Base-by-base conservation (phyloP, 345 rosid genomes). In the Stellera chamaejasme region DNA sequence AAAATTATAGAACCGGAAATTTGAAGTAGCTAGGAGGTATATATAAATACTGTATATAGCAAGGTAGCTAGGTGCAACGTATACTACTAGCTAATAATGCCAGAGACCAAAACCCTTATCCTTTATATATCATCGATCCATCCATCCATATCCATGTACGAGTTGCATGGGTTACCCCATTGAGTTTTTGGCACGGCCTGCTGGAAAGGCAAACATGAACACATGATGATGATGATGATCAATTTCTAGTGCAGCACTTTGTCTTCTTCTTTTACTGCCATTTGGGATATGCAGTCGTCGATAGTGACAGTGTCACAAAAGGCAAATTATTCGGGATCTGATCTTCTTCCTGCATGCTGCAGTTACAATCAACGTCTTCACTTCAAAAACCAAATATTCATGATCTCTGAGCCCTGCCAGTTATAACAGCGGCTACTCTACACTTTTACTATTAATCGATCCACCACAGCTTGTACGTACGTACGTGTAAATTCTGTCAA, bases 41-140 rank as follows among this genome's bases (percentile, higher is more conserved):
- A n/a, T n/a, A n/a, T n/a, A n/a, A n/a, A n/a, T n/a, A n/a, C n/a
- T n/a, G n/a, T n/a, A n/a, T n/a, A n/a, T n/a, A n/a, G n/a, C 23
- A n/a, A n/a, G 15, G 19, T 7, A 53, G 43, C 32, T n/a, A n/a
- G n/a, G n/a, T n/a, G n/a, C n/a, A n/a, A n/a, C n/a, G n/a, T n/a
- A n/a, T n/a, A n/a, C n/a, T n/a, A n/a, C n/a, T n/a, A n/a, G n/a
- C n/a, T n/a, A 57, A 59, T 50, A 55, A 52, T 66, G 56, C 59
- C 69, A 59, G 59, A 15, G 59, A 63, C 41, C 25, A 46, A 66
- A 54, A 19, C 63, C 27, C 48, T 54, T 49, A 25, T 53, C 26
- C 32, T 0, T 19, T 19, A 19, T 19, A 19, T n/a, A n/a, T n/a
- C n/a, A n/a, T n/a, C n/a, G n/a, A n/a, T n/a, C n/a, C n/a, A n/a